A percentile compares a stretch with the other conserved stretches of the same genome.
Evolutionary conservation across 2,329 filamentous ascomycete genomes (phyloP).

Genomic region (Stachybotrys chlorohalonatus): DNA sequence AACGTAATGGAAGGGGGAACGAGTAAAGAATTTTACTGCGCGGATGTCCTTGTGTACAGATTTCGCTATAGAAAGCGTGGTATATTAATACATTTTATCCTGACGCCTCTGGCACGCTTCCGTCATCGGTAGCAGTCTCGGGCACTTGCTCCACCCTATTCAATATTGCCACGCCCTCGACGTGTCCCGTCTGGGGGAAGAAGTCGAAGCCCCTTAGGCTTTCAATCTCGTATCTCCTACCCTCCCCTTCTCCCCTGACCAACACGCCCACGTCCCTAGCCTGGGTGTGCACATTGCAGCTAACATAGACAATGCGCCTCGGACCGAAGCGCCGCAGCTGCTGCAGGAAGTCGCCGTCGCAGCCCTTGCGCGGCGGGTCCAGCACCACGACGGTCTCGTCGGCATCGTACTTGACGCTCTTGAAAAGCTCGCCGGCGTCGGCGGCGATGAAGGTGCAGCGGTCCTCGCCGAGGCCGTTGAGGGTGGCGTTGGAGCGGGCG

Average conservation of each 20-base stretch:
- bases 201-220: conserved; percentile 92
- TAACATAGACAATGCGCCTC: conserved; percentile 80
- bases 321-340: conserved; percentile 77
- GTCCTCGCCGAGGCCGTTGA: conserved; percentile 60
- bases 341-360: conserved; percentile 71
- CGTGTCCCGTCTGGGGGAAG: conserved; percentile 78
- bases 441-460: conserved; percentile 82
- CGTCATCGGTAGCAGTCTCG: background rate
- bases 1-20: conserved; percentile 8
- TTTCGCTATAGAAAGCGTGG: background rate
- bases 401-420: conserved; percentile 60
- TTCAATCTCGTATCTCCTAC: conserved; percentile 70
- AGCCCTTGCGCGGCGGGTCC: conserved; percentile 94
- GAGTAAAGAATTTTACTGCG: background rate
- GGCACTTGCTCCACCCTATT: conserved; percentile 40
- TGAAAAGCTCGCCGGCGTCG: conserved; percentile 78
- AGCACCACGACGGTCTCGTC: conserved; percentile 89
- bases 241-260: conserved; percentile 54
- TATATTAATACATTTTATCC: background rate
- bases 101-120: background rate
- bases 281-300: conserved; percentile 97
- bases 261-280: conserved; percentile 85
- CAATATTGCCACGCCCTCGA: conserved; percentile 58
- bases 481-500: conserved; percentile 66
- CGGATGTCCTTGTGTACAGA: background rate